Base-by-base conservation (phyloP, 1,284 basidiomycete species). In the Ceratobasidium theobromae region DNA sequence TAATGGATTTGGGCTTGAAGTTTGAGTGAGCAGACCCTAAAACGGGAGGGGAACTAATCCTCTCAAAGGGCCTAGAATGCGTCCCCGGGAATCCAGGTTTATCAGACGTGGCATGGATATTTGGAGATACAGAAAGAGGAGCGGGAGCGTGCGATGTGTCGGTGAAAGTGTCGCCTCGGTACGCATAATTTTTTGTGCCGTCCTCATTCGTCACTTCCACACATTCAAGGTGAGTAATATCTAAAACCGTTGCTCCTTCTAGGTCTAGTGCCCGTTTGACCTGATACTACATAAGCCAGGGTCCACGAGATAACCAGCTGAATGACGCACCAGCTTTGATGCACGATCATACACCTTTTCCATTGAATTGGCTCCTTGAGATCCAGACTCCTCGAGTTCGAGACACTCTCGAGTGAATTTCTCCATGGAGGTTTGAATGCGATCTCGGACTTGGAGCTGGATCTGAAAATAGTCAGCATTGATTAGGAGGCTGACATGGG, bases 371-470 rank as follows among this genome's bases (percentile, higher is more conserved):
- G 5, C 46, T 45, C 66, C 68, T 51, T 28, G 65, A 25, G 45
- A 66, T 21, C 72, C 68, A 54, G 74, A 38, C 71, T 80, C 77
- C 73, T 97, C 93, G 71, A 95, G 91, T 75, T 97, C 95, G 43
- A 98, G 82, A 72, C 94, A 96, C 76, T 98, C 93, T 53, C 95
- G 86, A 54, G 92, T 95, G 74, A 98, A 98, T 71, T 91, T 85
- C 75, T 97, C 95, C 91, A 97, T 97, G 43, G 94, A 95, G 55
- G 79, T 91, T 74, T 98, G 94, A 65, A 98, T 97, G 53, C 89
- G 85, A 73, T 96, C 94, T 40, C 95, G 84, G 70, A 95, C 90
- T 30, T 92, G 85, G 40, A 98, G 79, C 77, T 96, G 94, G 66
- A 95, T 94, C 88, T 91, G 68, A 23, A 52, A 27, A 40, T 53